phyloP scores from a whole-genome alignment of 2,329 filamentous ascomycete genomes.

The Pseudogymnoascus sp. region DNA sequence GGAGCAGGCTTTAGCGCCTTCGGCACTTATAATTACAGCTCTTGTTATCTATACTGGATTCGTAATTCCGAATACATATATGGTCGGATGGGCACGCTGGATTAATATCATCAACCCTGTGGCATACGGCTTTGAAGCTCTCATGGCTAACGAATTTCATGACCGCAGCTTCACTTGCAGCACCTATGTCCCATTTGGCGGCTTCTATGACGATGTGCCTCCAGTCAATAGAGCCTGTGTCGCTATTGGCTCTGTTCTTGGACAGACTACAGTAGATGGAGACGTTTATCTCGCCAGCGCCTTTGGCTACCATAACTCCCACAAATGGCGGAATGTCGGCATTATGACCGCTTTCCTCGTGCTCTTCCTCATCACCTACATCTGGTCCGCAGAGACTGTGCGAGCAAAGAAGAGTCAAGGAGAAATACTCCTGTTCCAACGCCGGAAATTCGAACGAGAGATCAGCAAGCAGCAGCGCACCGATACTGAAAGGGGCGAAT shows the following conservation, averaged over 20 bases:
- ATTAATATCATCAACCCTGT: constrained; percentile 58
- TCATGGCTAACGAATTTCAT: constrained; percentile 65
- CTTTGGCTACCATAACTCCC: constrained; percentile 41
- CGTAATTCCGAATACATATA: constrained; percentile 50
- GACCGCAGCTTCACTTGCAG: constrained; percentile 42
- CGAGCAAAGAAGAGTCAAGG: constrained; percentile 64
- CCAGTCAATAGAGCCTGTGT: constrained; percentile 42
- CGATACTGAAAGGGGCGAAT: constrained; percentile 13
- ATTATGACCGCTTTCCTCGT: constrained; percentile 56
- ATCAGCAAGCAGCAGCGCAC: constrained; percentile 14
- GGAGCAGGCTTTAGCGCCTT: constrained; percentile 54
- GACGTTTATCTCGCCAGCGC: constrained; percentile 49
- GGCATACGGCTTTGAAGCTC: constrained; percentile 59
- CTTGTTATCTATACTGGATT: constrained; percentile 43
- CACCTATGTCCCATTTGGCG: constrained; percentile 43
- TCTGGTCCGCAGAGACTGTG: constrained; percentile 55
- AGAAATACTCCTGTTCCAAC: constrained; percentile 65
- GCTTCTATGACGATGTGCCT: constrained; percentile 36
- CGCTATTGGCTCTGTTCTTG: constrained; percentile 51
- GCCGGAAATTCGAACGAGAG: constrained; percentile 26
- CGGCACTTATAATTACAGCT: constrained; percentile 39
- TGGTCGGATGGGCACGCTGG: constrained; percentile 57
- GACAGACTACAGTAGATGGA: constrained; percentile 42
- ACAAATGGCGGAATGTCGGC: constrained; percentile 53
- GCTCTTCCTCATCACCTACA: constrained; percentile 46